Evolutionary conservation across 768 basidiomycete species (phyloP), one percentile per base, ranked within the genome.

Genomic region (Leccinum incarnatum): DNA sequence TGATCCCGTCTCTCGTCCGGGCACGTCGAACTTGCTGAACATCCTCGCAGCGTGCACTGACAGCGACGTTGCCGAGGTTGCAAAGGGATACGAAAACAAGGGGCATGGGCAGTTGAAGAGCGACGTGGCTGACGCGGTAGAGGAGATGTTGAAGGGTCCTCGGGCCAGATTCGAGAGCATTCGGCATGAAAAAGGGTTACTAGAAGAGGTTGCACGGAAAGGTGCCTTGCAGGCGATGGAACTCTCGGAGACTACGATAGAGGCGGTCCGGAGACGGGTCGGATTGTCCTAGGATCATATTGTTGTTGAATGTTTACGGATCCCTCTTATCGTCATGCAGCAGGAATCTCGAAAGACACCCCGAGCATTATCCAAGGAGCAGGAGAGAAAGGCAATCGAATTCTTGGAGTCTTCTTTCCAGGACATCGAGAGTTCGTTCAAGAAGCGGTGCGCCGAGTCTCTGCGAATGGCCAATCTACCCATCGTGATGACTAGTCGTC

Each of bases 1-100:
- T 64, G 93, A 97, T 69, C 93, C 95, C 1, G 73, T 74, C 1
- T 68, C 72, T n/a, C 86, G 94, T 8, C 93, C 94, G 0, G 96
- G 95, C 4, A 82, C 89, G 1, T 83, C 90, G 1, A 97, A 95
- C 65, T 77, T 97, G 0, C 76, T 97, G 5, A 78, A 79, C 0
- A 95, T 97, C 49, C 81, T 95, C 12, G 85, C 87, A 2, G 89
- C 91, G 1, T 95, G 90, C 65, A 80, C 80, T 1, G 75, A 77
- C 46, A 78, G 79, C 50, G 71, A 81, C 1, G 76, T 79, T 2
- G 62, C 67, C 0, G 66, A 70, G 1, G 75, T 89, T 14, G 85
- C 85, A 3, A 67, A 62, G 54, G 73, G 77, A 12, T 90, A 87
- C 58, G 76, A 74, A 58, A 77, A 73, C 48, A 80, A 79, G 58